Percentiles rank a stretch among this genome's conserved stretches.
Conservation (phyloP, 1,284 basidiomycete species). For the Anthracocystis setariae region DNA sequence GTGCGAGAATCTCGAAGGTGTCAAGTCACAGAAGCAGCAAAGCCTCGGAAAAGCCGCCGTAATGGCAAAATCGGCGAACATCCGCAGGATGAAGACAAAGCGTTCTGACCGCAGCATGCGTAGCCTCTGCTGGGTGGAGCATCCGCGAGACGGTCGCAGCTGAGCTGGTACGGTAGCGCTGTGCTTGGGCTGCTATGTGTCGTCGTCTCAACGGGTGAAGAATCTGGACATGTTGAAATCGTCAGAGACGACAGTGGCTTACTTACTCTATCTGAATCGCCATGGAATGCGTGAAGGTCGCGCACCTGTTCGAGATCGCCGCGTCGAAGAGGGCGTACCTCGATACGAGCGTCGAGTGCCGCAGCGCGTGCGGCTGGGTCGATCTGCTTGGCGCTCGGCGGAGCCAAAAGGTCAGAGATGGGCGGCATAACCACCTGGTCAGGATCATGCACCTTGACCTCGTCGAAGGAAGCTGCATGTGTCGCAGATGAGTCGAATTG, state of each 20-base stretch:
- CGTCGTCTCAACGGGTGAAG: constrained; percentile 38
- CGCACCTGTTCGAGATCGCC: constrained; percentile 63
- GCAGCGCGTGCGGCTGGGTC: constrained; percentile 50
- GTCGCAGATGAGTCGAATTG: constrained; percentile 21
- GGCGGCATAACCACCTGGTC: constrained; percentile 25
- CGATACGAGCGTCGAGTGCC: constrained; percentile 57
- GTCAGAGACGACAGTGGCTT: constrained; percentile 13
- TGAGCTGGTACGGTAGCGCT: constrained; percentile 7
- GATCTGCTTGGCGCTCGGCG: constrained; percentile 31
- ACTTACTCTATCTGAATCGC: constrained; percentile 62
- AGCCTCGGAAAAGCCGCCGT: constrained; percentile 33
- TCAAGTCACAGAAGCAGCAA: constrained; percentile 24
- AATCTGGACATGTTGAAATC: constrained; percentile 17
- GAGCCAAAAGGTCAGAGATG: constrained; percentile 9
- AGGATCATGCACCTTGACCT: constrained; percentile 28
- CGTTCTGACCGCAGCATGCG: constrained; percentile 16
- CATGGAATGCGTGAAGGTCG: constrained; percentile 60
- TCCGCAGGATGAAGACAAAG: constrained; percentile 17
- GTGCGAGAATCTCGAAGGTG: neutral
- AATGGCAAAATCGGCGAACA: constrained; percentile 26
- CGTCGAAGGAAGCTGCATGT: constrained; percentile 8
- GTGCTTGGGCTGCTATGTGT: constrained; percentile 28
- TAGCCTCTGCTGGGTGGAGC: neutral
- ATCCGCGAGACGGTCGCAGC: constrained; percentile 2
- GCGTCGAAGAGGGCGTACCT: constrained; percentile 51